Evolutionary conservation across 1,139 yeast genomes (phyloP), one percentile per base, ranked within the genome.

Genomic region (Protomyces lactucae-debilis): DNA sequence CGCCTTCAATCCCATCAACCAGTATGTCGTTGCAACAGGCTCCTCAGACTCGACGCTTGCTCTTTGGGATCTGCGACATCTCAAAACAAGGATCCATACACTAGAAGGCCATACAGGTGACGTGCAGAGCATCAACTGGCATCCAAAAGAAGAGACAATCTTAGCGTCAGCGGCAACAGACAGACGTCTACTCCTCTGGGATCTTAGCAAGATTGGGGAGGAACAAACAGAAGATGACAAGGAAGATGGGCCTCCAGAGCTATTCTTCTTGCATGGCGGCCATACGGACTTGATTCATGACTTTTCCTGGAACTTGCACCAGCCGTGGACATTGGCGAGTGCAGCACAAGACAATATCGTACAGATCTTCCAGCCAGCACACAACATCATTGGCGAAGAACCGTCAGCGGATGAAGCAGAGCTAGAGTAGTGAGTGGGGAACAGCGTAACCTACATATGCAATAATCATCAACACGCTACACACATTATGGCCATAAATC

Each of bases 261-360:
- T 85, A 55, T 67, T 85, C 25, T 92, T 93, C 72, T 80, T 83
- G 43, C 99, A 95, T 74, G 89, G 87, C 12, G 99, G 99, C 0
- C 99, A 93, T 73, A 84, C 93, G 82, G 79, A 87, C 64, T 92
- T 95, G 25, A 88, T 93, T 16, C 86, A 87, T 71, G 98, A 92
- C 72, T 78, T 92, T 55, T 83, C 86, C 56, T 93, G 99, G 99
- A 54, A 61, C 35, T 32, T 52, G 56, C 48, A 52, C 10, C 87
- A 87, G 68, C 85, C 86, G 10, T 86, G 92, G 88, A 80, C 89
- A 76, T 71, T 92, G 55, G 87, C 93, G 8, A 85, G 91, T 72
- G 95, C 90, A 2, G 86, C 93, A 0, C 93, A 88, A 72, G 98
- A 93, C 72, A 93, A 93, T 73, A 83, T 95, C 3, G 76, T 92